phyloP scores from a whole-genome alignment of 2,329 filamentous ascomycete genomes.

The Pseudocercospora ulei region DNA sequence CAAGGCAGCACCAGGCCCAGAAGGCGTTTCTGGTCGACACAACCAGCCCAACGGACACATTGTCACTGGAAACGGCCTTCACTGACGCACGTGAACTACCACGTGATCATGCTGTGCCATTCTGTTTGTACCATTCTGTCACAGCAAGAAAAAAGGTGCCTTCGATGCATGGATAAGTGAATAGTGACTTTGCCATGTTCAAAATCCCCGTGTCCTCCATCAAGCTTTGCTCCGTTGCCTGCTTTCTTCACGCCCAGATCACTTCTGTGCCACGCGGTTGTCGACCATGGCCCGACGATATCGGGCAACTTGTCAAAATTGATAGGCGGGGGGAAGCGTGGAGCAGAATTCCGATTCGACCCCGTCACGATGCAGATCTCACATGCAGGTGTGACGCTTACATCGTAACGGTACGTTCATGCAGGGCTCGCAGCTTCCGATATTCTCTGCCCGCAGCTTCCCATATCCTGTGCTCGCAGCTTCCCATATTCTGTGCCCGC shows the following conservation, averaged over 20 bases:
- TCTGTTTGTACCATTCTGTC: conserved; percentile 1
- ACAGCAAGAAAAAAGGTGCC: neutral
- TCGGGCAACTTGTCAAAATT: conserved; percentile 4
- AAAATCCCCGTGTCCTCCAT: too few species aligned
- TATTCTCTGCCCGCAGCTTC: too few species aligned
- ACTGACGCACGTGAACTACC: conserved; percentile 10
- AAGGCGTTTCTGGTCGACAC: conserved; percentile 28
- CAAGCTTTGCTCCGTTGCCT: too few species aligned
- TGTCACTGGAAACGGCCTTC: conserved; percentile 15
- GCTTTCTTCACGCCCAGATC: neutral
- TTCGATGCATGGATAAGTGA: too few species aligned
- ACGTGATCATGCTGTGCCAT: conserved; percentile 5
- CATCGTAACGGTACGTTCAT: neutral
- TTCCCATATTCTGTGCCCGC: too few species aligned
- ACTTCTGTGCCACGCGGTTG: neutral
- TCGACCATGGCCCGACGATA: neutral
- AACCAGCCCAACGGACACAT: conserved; percentile 22
- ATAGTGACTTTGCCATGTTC: too few species aligned
- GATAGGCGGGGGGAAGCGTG: neutral
- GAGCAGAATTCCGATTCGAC: conserved; percentile 5
- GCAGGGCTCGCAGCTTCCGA: conserved; percentile 4
- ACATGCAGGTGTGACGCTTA: conserved; percentile 11
- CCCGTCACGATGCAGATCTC: conserved; percentile 13
- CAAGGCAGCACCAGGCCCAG: conserved; percentile 30
- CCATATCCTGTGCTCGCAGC: too few species aligned